phyloP scores from a whole-genome alignment of 163 green algal genomes.

The Chlorella variabilis region DNA sequence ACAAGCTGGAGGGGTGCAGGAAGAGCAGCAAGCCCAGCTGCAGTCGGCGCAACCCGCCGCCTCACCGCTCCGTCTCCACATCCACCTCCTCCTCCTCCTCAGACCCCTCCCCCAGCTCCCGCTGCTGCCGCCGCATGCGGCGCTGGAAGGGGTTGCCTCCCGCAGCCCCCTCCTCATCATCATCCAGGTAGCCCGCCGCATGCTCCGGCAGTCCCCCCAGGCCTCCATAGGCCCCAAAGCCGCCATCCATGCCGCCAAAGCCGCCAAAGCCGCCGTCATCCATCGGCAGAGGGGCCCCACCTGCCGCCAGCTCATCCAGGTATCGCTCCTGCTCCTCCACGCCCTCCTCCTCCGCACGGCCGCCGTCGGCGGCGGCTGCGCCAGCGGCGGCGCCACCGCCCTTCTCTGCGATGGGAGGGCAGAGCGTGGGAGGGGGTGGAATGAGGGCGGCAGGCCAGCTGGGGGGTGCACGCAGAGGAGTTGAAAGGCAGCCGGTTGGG shows the following conservation, averaged over 20 bases:
- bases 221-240: not conserved
- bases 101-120: not conserved
- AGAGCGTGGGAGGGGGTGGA: no score
- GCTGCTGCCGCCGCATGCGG: not conserved
- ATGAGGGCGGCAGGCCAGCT: no score
- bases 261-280: not conserved
- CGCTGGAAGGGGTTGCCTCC: not conserved
- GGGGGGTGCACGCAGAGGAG: no score
- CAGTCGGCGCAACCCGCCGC: no score
- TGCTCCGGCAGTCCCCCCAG: not conserved
- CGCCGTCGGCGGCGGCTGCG: not conserved
- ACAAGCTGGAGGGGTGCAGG: not conserved
- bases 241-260: not conserved
- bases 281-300: not conserved
- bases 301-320: not conserved
- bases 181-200: not conserved
- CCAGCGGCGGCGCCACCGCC: not conserved
- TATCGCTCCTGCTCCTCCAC: conserved; percentile 7
- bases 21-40: not conserved
- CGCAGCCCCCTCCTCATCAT: not conserved
- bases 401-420: not conserved
- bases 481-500: no score
- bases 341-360: not conserved
- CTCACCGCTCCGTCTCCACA: conserved; percentile 37
- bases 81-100: conserved; percentile 7